Base-by-base conservation (phyloP, 495 filamentous ascomycete species). In the Pseudomonodictys pantanalensis region DNA sequence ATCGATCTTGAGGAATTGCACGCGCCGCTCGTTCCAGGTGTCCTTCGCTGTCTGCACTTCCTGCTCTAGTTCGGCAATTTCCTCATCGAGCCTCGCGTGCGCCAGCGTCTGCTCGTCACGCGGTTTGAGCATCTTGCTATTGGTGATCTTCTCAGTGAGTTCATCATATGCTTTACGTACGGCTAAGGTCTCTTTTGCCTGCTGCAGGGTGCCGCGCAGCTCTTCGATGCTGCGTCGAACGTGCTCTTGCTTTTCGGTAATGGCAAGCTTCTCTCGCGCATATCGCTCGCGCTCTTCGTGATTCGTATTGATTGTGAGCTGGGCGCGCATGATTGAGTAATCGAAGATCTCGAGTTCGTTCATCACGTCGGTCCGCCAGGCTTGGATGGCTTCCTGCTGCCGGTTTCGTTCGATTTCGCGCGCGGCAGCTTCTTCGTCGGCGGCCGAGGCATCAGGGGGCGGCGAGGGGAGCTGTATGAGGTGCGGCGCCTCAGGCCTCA, bases 341-440 rank as follows among this genome's bases (percentile, higher is more conserved):
- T 96, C 90, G 70, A 97, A 92, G 35, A 88, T 85, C 18, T 88
- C 87, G 67, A 97, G 93, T 75, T 99, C 93, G 48, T 96, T 81
- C 1, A 88, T 81, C 15, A 92, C 81, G 66, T 97, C 92, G 64
- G 95, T 87, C 33, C 83, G 84, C 65, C 89, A 85, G 60, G 79
- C 82, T 53, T 72, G 77, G 69, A 78, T 79, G 61, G 81, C 72
- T 39, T 85, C 76, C 10, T 79, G 70, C 50, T 73, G 72, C 22
- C 69, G 62, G 39, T 75, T 65, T 70, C 76, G 69, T 80, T 80
- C 69, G 30, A 66, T 45, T 59, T 79, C 74, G 58, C 59, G 59
- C 9, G 70, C 65, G 25, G 72, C 62, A 50, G 72, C 53, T 56
- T 64, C 64, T 67, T 72, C 69, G 45, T 82, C 77, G 58, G 72